Percentiles rank a stretch among this genome's conserved stretches.
phyloP scores from a whole-genome alignment of 2,329 filamentous ascomycete genomes.

The Apiospora marii region DNA sequence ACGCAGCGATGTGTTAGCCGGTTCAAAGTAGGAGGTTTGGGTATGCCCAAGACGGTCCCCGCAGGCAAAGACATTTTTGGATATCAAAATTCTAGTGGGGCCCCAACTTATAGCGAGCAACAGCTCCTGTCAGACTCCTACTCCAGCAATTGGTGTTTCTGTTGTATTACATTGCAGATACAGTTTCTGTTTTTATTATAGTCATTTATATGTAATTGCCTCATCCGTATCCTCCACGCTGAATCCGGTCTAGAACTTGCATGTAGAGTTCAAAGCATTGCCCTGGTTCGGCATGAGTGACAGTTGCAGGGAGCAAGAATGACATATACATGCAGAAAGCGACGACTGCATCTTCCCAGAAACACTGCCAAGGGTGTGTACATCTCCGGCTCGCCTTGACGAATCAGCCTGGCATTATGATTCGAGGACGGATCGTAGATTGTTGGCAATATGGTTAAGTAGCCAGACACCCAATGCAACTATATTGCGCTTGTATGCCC shows the following conservation, averaged over 20 bases:
- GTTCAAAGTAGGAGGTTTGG: neutral
- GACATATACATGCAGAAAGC: neutral
- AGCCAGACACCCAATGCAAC: neutral
- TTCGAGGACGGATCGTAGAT: neutral
- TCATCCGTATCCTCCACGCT: slow-evolving; percentile 5
- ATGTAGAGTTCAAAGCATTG: neutral
- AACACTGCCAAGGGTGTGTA: neutral
- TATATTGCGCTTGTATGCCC: neutral
- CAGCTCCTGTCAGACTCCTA: neutral
- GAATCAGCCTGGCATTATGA: neutral
- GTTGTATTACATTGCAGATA: neutral
- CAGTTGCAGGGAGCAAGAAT: slow-evolving; percentile 3
- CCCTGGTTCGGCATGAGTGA: neutral
- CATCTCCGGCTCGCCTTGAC: neutral
- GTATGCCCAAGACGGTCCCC: neutral
- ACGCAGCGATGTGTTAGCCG: neutral
- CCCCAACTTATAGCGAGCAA: slow-evolving; percentile 3
- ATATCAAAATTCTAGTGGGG: slow-evolving; percentile 9
- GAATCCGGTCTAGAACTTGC: neutral
- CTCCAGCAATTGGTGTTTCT: neutral
- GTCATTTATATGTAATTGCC: neutral
- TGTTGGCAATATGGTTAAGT: neutral
- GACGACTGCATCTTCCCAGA: neutral
- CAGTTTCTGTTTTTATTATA: neutral
- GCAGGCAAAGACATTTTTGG: slow-evolving; percentile 9